A percentile compares a stretch with the other conserved stretches of the same genome.
These are phyloP conservation scores for Cystobasidiaceae sp. DNA, from an alignment of 1,284 basidiomycete species.

Conservation along the genomic window DNA sequence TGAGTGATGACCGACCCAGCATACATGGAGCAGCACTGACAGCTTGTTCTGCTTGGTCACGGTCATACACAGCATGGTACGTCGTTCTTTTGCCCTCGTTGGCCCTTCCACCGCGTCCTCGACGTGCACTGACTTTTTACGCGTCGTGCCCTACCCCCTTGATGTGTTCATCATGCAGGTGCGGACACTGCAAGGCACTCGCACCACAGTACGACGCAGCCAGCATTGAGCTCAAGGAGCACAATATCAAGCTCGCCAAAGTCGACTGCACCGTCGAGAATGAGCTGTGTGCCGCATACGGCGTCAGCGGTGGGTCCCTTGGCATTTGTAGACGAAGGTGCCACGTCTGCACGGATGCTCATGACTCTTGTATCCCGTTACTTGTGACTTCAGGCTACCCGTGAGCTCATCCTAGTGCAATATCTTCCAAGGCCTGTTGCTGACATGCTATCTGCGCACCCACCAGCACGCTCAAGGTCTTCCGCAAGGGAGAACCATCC, in stretches of 20 bases:
- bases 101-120: background rate
- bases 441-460: background rate
- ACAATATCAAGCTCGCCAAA: slow-evolving; percentile 86
- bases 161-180: slow-evolving; percentile 52
- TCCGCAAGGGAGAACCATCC: slow-evolving; percentile 70
- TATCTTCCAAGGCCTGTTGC: background rate
- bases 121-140: background rate
- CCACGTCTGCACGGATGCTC: too few species aligned
- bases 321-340: too few species aligned
- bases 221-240: slow-evolving; percentile 83
- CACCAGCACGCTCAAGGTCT: slow-evolving; percentile 68
- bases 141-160: background rate
- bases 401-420: too few species aligned
- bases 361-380: too few species aligned
- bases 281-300: slow-evolving; percentile 61
- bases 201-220: slow-evolving; percentile 95
- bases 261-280: slow-evolving; percentile 60
- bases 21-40: background rate
- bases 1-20: slow-evolving; percentile 54
- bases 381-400: slow-evolving; percentile 71
- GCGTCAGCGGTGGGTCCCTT: slow-evolving; percentile 39
- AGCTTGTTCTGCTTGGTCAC: background rate
- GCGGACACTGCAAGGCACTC: slow-evolving; percentile 79
- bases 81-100: background rate
- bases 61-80: background rate